Evolutionary conservation across 2,329 filamentous ascomycete species (phyloP).

Genomic region (Teratosphaeria destructans): DNA sequence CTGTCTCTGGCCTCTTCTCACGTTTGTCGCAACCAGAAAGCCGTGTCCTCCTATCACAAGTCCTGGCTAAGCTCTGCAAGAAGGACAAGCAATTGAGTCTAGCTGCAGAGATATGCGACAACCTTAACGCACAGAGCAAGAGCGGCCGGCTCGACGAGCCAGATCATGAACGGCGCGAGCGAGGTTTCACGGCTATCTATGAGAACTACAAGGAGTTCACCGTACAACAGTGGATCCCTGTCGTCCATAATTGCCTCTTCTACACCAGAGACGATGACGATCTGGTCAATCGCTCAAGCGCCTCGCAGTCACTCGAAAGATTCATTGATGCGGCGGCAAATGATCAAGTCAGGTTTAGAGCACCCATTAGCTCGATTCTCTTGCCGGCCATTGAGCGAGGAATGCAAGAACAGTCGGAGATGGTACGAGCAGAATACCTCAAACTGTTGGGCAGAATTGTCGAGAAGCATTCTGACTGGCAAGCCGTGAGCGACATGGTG

Average conservation of each 20-base stretch:
- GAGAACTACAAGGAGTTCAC: slow-evolving; percentile 53
- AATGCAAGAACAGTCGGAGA: slow-evolving; percentile 63
- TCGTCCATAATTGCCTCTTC: slow-evolving; percentile 82
- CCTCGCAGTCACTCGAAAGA: slow-evolving; percentile 66
- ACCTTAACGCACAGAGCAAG: slow-evolving; percentile 62
- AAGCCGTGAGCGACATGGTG: slow-evolving; percentile 62
- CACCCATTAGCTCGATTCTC: slow-evolving; percentile 54
- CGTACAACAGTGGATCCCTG: slow-evolving; percentile 69
- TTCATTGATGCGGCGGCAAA: slow-evolving; percentile 57
- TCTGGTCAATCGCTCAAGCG: slow-evolving; percentile 72
- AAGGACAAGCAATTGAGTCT: slow-evolving; percentile 51
- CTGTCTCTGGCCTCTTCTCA: slow-evolving; percentile 71
- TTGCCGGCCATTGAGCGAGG: slow-evolving; percentile 69
- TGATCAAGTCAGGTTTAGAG: slow-evolving; percentile 37
- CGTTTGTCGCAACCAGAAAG: slow-evolving; percentile 79
- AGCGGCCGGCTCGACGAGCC: slow-evolving; percentile 68
- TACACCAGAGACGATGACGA: slow-evolving; percentile 81
- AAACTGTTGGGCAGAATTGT: slow-evolving; percentile 71
- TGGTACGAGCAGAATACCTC: slow-evolving; percentile 73
- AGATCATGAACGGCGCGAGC: slow-evolving; percentile 73
- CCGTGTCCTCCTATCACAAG: slow-evolving; percentile 60
- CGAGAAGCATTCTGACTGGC: slow-evolving; percentile 57
- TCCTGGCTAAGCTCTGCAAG: slow-evolving; percentile 60
- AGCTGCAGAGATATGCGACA: slow-evolving; percentile 60
- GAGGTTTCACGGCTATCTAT: slow-evolving; percentile 65